Evolutionary conservation across 305 asterid species (phyloP).

Genomic region (Andrographis paniculata): DNA sequence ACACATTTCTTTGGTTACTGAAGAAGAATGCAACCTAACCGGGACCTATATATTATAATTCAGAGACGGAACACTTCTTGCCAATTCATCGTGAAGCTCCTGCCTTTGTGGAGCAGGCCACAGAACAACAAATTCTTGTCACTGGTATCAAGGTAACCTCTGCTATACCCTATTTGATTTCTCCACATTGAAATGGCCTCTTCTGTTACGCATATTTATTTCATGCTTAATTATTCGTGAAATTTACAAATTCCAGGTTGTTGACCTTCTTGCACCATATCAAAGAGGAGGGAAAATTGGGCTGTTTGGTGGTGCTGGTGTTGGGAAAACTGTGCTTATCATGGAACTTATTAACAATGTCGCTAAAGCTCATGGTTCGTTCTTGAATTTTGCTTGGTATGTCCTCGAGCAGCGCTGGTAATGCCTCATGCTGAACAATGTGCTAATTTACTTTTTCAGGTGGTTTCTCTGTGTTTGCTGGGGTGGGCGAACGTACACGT

Average conservation of each 20-base stretch:
- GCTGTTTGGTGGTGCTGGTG: slow-evolving; percentile 98
- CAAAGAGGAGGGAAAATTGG: slow-evolving; percentile 99
- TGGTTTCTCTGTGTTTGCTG: slow-evolving; percentile 99
- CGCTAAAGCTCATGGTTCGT: slow-evolving; percentile 93
- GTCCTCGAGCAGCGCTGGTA: no score
- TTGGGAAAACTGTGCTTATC: slow-evolving; percentile 89
- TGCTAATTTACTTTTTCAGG: no score
- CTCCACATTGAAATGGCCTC: no score
- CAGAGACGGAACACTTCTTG: slow-evolving; percentile 76
- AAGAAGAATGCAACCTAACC: slow-evolving; percentile 14
- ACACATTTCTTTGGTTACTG: slow-evolving; percentile 5
- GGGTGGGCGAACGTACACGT: slow-evolving; percentile 95
- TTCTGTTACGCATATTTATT: no score
- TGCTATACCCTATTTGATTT: no score
- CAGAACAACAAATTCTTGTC: slow-evolving; percentile 88
- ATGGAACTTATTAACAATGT: slow-evolving; percentile 94
- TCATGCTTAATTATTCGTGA: not conserved
- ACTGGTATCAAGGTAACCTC: slow-evolving; percentile 99
- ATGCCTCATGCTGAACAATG: no score
- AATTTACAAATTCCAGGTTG: slow-evolving; percentile 42
- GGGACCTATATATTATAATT: slow-evolving; percentile 16
- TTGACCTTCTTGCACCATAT: slow-evolving; percentile 95
- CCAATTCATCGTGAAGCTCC: slow-evolving; percentile 99
- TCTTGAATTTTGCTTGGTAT: no score
- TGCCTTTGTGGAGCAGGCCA: slow-evolving; percentile 86